Base-by-base conservation (phyloP, 495 filamentous ascomycete species). In the Pyronema omphalodes region DNA sequence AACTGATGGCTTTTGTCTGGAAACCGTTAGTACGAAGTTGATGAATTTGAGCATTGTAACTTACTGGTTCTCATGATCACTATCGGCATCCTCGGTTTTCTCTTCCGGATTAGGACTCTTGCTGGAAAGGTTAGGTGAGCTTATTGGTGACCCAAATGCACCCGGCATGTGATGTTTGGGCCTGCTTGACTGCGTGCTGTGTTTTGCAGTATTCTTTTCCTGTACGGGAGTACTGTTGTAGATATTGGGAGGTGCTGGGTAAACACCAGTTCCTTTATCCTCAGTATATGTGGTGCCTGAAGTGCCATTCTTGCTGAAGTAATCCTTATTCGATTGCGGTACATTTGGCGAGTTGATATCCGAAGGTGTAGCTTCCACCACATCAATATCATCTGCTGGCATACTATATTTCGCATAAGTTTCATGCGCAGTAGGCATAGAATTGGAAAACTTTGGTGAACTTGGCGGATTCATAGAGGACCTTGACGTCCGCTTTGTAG, bases 211-310 rank as follows among this genome's bases (percentile, higher is more conserved):
- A 11, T 23, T 11, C 47, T 50, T 50, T 34, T 50, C 47, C 47
- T 11, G 8, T 3, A 19, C 47, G 3, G 47, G 47, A 15, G 9
- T 11, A 23, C 36, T 50, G 19, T 35, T 9, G 47, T 47, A 17
- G 17, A 36, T 11, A 12, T 35, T n/a, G 7, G 47, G 29, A 2
- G 47, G 47, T 12, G 47, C 47, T 35, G 47, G 47, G 17, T 50
- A 50, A 8, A 50, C 47, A 35, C 47, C 47, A 12, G 47, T 50
- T 50, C 47, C 47, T n/a, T 50, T 34, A 11, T 50, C 36, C 9
- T 34, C 23, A 11, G 36, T 11, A 17, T 50, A 50, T 50, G 34
- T 34, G 23, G 47, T 4, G 12, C 47, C 47, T 11, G 47, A 34
- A 17, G 47, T 12, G 29, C 14, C 44, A n/a, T 11, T 14, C 47